Evolutionary conservation across 345 rosid species (phyloP).

Genomic region (Lepidium aucheri): DNA sequence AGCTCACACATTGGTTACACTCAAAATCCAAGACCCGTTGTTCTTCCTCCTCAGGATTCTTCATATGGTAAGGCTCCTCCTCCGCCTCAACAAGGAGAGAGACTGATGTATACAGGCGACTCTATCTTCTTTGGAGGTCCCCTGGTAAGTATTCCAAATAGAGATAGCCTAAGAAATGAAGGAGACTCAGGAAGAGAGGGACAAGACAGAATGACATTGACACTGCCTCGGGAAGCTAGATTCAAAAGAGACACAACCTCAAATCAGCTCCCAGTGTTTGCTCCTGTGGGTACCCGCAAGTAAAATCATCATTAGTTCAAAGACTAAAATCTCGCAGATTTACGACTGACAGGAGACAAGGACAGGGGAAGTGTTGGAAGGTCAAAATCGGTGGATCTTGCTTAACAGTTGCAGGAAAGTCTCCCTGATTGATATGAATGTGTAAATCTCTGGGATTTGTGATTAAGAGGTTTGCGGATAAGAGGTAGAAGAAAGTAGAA

Average conservation of each 20-base stretch:
- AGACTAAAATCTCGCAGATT: background rate
- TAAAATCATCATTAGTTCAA: slow-evolving; percentile 13
- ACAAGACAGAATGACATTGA: slow-evolving; percentile 47
- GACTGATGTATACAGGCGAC: slow-evolving; percentile 77
- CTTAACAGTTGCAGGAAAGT: slow-evolving; percentile 4
- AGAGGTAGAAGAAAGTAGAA: slow-evolving; percentile 16
- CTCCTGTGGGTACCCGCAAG: slow-evolving; percentile 55
- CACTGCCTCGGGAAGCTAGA: slow-evolving; percentile 73
- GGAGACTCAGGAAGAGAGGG: slow-evolving; percentile 46
- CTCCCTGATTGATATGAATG: background rate
- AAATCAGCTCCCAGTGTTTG: slow-evolving; percentile 91
- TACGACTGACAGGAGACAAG: background rate
- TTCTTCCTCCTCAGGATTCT: slow-evolving; percentile 40
- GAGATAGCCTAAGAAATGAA: slow-evolving; percentile 54
- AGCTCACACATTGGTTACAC: slow-evolving; percentile 24
- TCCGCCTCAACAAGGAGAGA: slow-evolving; percentile 59
- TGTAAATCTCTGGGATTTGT: background rate
- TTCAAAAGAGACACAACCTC: slow-evolving; percentile 78
- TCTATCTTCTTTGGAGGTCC: slow-evolving; percentile 98
- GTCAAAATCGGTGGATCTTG: background rate
- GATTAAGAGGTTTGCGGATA: background rate
- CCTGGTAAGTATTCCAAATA: slow-evolving; percentile 48
- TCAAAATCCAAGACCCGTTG: slow-evolving; percentile 35
- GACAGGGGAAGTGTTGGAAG: background rate
- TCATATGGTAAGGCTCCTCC: slow-evolving; percentile 37